Base-by-base conservation (phyloP, 2,329 filamentous ascomycete species). In the Fusarium xylarioides region DNA sequence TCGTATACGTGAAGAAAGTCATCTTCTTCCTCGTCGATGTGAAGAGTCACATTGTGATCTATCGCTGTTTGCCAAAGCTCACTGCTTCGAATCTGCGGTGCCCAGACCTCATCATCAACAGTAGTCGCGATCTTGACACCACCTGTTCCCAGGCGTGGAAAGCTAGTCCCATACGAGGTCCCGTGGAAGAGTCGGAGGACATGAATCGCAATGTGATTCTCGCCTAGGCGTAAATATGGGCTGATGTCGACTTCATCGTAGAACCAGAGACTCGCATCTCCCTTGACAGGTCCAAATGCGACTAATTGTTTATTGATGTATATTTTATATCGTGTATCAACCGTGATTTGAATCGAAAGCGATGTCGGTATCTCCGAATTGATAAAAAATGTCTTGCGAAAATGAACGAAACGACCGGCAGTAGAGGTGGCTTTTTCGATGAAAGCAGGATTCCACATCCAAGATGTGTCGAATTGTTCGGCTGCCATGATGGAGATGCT, bases 1-100 rank as follows among this genome's bases (percentile, higher is more conserved):
- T 63, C 61, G 16, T 49, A 63, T 2, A 61, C 15, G 18, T 63
- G 61, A 16, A 63, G 61, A 9, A 63, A 63, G 11, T 61, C 55
- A 26, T 63, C 61, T 11, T 63, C 61, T 1, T 26, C 11, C n/a
- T 63, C 35, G 3, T 50, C 55, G 1, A 50, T 37, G 0, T 37
- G 55, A 0, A 63, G 30, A 5, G 9, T 30, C 4, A 35, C 32
- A 23, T 15, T 61, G 0, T 26, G 30, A 37, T 50, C 61, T 30
- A 63, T 8, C 2, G 61, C 55, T 4, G 55, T 44, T 11, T 61
- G 21, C 61, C 61, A 63, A 11, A 26, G n/a, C 4, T 10, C 15
- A n/a, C 55, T 50, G 1, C 61, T 50, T 2, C n/a, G 12, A 19
- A 61, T 26, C 6, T 62, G 26, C 7, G 21, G 8, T 8, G 34